Evolutionary conservation across 2,329 filamentous ascomycete species (phyloP).

Genomic region (Eutypella sp.): DNA sequence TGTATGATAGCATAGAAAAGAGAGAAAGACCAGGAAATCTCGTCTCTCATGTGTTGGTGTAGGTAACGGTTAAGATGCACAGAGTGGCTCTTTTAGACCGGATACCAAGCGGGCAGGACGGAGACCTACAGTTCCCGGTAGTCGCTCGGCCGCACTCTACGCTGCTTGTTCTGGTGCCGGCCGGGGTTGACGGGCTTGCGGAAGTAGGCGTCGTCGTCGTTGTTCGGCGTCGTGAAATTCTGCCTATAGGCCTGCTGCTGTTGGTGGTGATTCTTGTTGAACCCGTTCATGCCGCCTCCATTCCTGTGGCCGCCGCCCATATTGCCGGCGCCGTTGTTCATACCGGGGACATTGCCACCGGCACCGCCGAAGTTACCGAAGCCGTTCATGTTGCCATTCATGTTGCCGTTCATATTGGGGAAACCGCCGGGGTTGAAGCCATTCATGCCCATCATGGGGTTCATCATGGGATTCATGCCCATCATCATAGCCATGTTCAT

Average conservation of each 20-base stretch:
- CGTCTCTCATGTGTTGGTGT: too few species aligned
- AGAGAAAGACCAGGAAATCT: too few species aligned
- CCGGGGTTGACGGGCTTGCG: slow-evolving; percentile 94
- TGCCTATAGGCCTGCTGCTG: slow-evolving; percentile 19
- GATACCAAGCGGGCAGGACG: neutral
- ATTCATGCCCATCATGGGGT: slow-evolving; percentile 35
- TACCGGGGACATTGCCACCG: too few species aligned
- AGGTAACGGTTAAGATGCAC: too few species aligned
- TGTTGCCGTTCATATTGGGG: slow-evolving; percentile 28
- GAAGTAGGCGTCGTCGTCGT: slow-evolving; percentile 89
- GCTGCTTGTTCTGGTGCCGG: slow-evolving; percentile 76
- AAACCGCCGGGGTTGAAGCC: slow-evolving; percentile 31
- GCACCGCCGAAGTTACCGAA: too few species aligned
- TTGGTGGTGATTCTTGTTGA: slow-evolving; percentile 27
- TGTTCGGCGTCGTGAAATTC: slow-evolving; percentile 48
- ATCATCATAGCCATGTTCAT: slow-evolving; percentile 33
- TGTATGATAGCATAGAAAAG: too few species aligned
- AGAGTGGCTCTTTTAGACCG: too few species aligned
- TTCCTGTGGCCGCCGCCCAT: slow-evolving; percentile 30
- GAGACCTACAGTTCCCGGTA: slow-evolving; percentile 69
- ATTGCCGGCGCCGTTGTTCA: too few species aligned
- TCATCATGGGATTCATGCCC: slow-evolving; percentile 34
- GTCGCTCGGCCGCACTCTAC: slow-evolving; percentile 79
- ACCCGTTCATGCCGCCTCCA: slow-evolving; percentile 19
- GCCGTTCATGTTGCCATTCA: slow-evolving; percentile 30